Percentiles rank a stretch among this genome's conserved stretches.
phyloP scores from a whole-genome alignment of 768 basidiomycete genomes.

The Astraeus odoratus region DNA sequence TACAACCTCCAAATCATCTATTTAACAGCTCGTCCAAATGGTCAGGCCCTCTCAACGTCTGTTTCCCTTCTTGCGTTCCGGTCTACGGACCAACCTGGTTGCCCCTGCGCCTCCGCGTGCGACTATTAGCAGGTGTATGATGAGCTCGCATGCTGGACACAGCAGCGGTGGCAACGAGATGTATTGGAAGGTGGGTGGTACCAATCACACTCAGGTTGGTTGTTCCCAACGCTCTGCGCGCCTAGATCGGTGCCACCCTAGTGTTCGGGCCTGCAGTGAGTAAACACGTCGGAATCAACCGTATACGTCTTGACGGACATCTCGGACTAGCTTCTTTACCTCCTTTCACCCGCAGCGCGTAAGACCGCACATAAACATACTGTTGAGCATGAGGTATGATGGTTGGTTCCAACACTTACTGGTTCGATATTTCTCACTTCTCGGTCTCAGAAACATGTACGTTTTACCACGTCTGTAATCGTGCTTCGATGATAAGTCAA shows the following conservation, averaged over 20 bases:
- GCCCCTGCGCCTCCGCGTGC: constrained; percentile 10
- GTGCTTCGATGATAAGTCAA: constrained; percentile 1
- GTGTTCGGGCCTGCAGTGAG: constrained; percentile 27
- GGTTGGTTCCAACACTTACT: not conserved
- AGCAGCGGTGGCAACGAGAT: constrained; percentile 14
- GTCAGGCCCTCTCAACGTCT: constrained; percentile 15
- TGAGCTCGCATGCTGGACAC: constrained; percentile 21
- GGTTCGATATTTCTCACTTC: constrained; percentile 9
- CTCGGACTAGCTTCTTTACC: constrained; percentile 21
- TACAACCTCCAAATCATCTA: not conserved
- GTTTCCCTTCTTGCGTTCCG: constrained; percentile 13
- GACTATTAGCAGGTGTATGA: constrained; percentile 17
- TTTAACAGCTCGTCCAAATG: constrained; percentile 13
- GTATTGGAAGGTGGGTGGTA: constrained; percentile 25
- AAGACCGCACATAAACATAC: constrained; percentile 16
- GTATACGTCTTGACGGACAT: not conserved
- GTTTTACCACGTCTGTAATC: not conserved
- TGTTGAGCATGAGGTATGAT: constrained; percentile 19
- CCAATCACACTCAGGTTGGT: not conserved
- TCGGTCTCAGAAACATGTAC: constrained; percentile 16
- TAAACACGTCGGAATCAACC: not conserved
- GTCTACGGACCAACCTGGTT: constrained; percentile 6
- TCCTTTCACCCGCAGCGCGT: constrained; percentile 26
- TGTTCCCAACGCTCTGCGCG: not conserved
- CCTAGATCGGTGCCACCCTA: constrained; percentile 25